Conservation (phyloP, 257 asterid species). For the Salvia rosmarinus region DNA sequence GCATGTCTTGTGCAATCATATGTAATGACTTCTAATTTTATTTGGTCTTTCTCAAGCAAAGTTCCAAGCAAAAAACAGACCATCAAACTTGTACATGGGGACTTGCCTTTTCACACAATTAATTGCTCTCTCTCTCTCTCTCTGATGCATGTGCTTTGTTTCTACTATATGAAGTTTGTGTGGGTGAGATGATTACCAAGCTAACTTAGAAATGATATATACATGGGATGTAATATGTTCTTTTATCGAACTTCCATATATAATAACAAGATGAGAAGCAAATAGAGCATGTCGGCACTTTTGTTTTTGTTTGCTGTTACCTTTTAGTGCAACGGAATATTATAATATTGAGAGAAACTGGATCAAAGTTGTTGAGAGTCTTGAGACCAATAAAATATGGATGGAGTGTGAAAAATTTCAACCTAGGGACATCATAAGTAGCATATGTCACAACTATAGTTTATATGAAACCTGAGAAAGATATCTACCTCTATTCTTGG, state of each 20-base stretch:
- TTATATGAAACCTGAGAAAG: constrained; percentile 1
- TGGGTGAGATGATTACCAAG: constrained; percentile 68
- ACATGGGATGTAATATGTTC: constrained; percentile 33
- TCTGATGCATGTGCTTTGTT: constrained; percentile 63
- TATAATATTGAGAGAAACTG: constrained; percentile 26
- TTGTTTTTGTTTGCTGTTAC: background rate
- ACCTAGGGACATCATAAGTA: constrained; percentile 27
- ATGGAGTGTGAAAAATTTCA: constrained; percentile 36
- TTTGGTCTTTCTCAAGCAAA: constrained; percentile 73
- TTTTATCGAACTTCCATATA: background rate
- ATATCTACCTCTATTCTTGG: too few species aligned
- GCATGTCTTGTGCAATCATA: constrained; percentile 74
- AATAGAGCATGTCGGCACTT: constrained; percentile 8
- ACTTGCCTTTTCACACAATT: constrained; percentile 71
- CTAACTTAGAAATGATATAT: constrained; percentile 61
- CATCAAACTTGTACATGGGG: constrained; percentile 49
- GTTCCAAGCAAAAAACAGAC: constrained; percentile 41
- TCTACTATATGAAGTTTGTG: constrained; percentile 44
- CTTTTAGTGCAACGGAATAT: constrained; percentile 1
- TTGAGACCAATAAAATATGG: constrained; percentile 19
- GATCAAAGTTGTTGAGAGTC: constrained; percentile 29
- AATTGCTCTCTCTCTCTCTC: constrained; percentile 47
- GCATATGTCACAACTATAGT: too few species aligned
- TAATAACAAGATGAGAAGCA: too few species aligned
- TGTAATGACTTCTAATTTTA: constrained; percentile 56